These are phyloP conservation scores for Metschnikowia bowlesiae DNA, from an alignment of 805 yeast species.

Conservation along the genomic window DNA sequence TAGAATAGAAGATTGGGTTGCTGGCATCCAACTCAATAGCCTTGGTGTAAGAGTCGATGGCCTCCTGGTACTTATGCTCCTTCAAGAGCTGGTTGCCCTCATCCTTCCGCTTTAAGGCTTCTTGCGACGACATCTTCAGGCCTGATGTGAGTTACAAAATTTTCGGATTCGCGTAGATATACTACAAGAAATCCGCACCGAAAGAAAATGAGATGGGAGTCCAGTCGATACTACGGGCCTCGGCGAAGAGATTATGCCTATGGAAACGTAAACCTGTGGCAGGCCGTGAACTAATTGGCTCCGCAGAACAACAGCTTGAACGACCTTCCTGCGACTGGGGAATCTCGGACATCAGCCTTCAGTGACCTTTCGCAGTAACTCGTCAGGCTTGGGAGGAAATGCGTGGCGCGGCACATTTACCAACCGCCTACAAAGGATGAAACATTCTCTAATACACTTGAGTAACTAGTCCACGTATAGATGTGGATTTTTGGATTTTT, in stretches of 20 bases:
- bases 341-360: too few relatives aligned
- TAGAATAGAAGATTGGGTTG: slow-evolving; percentile 68
- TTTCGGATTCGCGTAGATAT: not conserved
- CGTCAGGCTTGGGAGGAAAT: too few relatives aligned
- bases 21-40: slow-evolving; percentile 64
- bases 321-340: too few relatives aligned
- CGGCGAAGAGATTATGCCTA: too few relatives aligned
- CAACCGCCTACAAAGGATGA: not conserved
- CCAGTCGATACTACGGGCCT: too few relatives aligned
- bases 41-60: slow-evolving; percentile 64
- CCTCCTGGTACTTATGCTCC: slow-evolving; percentile 56
- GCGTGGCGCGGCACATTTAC: too few relatives aligned
- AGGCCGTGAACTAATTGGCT: too few relatives aligned
- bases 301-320: too few relatives aligned
- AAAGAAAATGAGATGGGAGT: too few relatives aligned
- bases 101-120: slow-evolving; percentile 53
- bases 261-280: too few relatives aligned
- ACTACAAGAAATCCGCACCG: not conserved
- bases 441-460: slow-evolving; percentile 1
- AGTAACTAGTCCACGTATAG: not conserved
- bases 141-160: not conserved
- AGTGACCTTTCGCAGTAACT: too few relatives aligned
- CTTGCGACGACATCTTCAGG: slow-evolving; percentile 18
- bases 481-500: not conserved
- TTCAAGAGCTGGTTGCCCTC: slow-evolving; percentile 74